Evolutionary conservation across 1,284 basidiomycete genomes (phyloP), one percentile per base, ranked within the genome.

Genomic region (Trametes polyzona): DNA sequence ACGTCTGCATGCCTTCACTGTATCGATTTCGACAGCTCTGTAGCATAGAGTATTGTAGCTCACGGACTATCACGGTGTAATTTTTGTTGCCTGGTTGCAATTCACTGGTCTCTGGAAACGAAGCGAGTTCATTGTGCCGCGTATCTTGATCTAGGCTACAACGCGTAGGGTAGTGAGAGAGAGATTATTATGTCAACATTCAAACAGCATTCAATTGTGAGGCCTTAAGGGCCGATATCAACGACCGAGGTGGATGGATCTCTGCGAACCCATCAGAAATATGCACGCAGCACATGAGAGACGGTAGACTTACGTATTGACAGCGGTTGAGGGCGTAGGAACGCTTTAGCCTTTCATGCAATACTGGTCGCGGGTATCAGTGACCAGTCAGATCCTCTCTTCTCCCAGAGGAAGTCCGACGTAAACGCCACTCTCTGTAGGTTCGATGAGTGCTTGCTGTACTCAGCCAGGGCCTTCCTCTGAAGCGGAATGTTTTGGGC

Each of bases 11-110:
- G 27, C 14, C 29, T n/a, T 14, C 33, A 24, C 17, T 50, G 48
- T 50, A 50, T 50, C 48, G 48, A 29, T 40, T 29, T 21, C 14
- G n/a, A 21, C 29, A 14, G 27, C 37, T 12, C 14, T 60, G 54
- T 60, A 57, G 58, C 55, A 60, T 60, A 60, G 36, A 50, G 29
- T 47, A 17, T 36, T 33, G 46, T 52, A 36, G 12, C 19, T 21
- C 37, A 48, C 32, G 24, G 37, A 36, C 23, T 4, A 19, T 30
- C 9, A 23, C 33, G 23, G 10, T 47, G 46, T 36, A 47, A 16
- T 36, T n/a, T n/a, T n/a, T n/a, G 10, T 10, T 23, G 19, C 32
- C 11, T 9, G 21, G 33, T 26, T 36, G 7, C 19, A 35, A 47
- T 47, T 16, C 30, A 47, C 23, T n/a, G n/a, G n/a, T n/a, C n/a